These are phyloP conservation scores for Phytophthora foliorum DNA, from an alignment of 352 stramenopile genomes.

Conservation along the genomic window DNA sequence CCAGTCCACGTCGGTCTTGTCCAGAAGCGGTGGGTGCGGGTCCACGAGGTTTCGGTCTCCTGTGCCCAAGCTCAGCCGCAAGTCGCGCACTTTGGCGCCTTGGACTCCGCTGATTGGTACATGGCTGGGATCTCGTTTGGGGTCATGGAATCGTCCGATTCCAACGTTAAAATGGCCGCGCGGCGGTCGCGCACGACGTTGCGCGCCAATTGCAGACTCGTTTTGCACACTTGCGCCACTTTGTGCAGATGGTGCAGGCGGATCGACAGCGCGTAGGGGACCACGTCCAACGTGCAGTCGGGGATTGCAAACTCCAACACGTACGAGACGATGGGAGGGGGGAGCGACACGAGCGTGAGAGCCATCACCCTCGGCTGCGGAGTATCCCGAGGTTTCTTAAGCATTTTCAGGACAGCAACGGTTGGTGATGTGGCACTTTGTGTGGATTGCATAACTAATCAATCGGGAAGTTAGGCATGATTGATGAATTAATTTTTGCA, in stretches of 20 bases:
- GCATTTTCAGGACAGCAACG: no score
- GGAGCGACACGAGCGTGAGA: not conserved
- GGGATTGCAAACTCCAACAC: conserved; percentile 5
- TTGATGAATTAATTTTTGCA: no score
- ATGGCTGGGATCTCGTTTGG: not conserved
- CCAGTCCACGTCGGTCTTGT: not conserved
- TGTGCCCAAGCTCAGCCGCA: not conserved
- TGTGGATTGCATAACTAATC: no score
- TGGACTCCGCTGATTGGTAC: not conserved
- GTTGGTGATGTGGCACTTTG: no score
- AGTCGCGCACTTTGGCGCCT: not conserved
- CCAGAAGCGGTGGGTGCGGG: not conserved
- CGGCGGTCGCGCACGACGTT: not conserved
- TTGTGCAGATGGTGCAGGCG: not conserved
- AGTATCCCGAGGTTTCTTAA: not conserved
- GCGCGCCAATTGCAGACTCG: not conserved
- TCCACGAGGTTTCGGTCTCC: not conserved
- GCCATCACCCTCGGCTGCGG: not conserved
- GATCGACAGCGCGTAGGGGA: not conserved
- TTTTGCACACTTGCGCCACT: conserved; percentile 8
- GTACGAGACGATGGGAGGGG: not conserved
- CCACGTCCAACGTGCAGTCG: not conserved
- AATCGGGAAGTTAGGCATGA: no score
- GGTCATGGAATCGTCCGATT: not conserved
- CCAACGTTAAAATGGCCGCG: not conserved